phyloP scores from a whole-genome alignment of 805 yeast species.

The Zygosaccharomyces bailii region DNA sequence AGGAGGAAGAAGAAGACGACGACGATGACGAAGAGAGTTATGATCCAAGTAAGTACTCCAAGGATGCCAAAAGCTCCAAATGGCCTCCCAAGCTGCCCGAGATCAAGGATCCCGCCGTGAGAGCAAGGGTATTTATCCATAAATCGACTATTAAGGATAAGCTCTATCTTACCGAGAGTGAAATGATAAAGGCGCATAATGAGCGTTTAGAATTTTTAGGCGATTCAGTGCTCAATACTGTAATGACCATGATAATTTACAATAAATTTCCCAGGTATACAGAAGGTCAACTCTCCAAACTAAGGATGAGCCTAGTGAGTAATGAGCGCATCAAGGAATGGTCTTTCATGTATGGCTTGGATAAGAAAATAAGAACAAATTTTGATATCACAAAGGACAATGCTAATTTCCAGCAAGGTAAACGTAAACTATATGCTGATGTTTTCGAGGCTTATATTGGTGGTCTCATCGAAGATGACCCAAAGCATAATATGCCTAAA shows the following conservation, averaged over 20 bases:
- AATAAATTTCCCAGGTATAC: slow-evolving; percentile 61
- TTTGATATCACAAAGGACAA: slow-evolving; percentile 37
- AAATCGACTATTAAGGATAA: slow-evolving; percentile 64
- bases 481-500: slow-evolving; percentile 42
- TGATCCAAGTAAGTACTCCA: slow-evolving; percentile 21
- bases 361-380: slow-evolving; percentile 50
- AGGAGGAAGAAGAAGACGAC: slow-evolving; percentile 33
- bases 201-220: slow-evolving; percentile 90
- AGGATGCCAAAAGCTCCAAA: slow-evolving; percentile 11
- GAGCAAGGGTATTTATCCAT: slow-evolving; percentile 75
- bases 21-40: slow-evolving; percentile 30
- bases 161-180: slow-evolving; percentile 52
- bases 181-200: slow-evolving; percentile 62
- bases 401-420: slow-evolving; percentile 44
- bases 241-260: slow-evolving; percentile 67
- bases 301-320: slow-evolving; percentile 68
- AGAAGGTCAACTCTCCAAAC: slow-evolving; percentile 76
- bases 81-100: slow-evolving; percentile 72
- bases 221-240: slow-evolving; percentile 73
- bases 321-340: slow-evolving; percentile 70
- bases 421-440: slow-evolving; percentile 77
- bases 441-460: slow-evolving; percentile 93
- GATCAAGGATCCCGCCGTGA: slow-evolving; percentile 55
- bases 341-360: slow-evolving; percentile 65
- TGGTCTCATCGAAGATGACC: slow-evolving; percentile 61